Conservation (phyloP, 208 protist species). For the Wallacemonas collosoma region DNA sequence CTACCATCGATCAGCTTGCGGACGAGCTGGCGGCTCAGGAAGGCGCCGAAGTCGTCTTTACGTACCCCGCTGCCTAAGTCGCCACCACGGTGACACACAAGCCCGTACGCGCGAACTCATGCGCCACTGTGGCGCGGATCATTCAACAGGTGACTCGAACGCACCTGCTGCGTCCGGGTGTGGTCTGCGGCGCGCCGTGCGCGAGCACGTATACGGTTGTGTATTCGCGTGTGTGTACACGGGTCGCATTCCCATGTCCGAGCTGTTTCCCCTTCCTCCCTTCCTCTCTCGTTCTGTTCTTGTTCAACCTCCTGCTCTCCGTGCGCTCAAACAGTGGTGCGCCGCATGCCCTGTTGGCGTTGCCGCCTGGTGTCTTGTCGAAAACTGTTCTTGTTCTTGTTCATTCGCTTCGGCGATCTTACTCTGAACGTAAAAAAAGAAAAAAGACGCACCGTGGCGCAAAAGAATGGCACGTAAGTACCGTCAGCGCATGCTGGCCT, state of each 20-base stretch:
- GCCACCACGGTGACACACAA: neutral
- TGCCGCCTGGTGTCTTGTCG: neutral
- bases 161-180: no score
- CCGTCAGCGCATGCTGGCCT: no score
- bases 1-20: slow-evolving; percentile 57
- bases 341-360: no score
- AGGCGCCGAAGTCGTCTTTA: slow-evolving; percentile 85
- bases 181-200: no score
- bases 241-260: no score
- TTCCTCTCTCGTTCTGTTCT: no score
- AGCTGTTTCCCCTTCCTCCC: no score
- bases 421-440: neutral
- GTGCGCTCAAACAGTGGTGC: no score
- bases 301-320: no score
- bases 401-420: no score
- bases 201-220: neutral
- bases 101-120: neutral
- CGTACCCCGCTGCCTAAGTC: slow-evolving; percentile 49
- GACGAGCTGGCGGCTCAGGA: slow-evolving; percentile 73
- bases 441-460: slow-evolving; percentile 2
- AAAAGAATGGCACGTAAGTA: neutral
- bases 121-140: no score
- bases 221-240: neutral
- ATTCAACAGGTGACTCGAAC: no score
- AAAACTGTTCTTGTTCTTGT: neutral